Percentiles rank a stretch among this genome's conserved stretches.
Evolutionary conservation across 257 asterid species (phyloP).

Genomic region (Pogostemon cablin): DNA sequence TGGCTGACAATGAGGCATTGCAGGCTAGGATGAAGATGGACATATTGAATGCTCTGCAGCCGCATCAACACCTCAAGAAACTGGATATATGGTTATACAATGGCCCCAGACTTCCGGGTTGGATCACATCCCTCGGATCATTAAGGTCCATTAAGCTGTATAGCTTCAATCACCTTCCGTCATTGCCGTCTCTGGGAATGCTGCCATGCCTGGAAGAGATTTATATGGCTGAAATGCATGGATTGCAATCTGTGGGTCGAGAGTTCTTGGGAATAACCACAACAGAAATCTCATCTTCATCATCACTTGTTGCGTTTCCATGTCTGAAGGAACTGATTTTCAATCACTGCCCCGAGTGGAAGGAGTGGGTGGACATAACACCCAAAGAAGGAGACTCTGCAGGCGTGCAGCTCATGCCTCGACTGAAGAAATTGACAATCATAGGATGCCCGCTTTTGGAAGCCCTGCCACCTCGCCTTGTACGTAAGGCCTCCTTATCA

Average conservation of each 20-base stretch:
- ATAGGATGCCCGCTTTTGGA: background rate
- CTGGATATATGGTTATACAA: background rate
- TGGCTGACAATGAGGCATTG: background rate
- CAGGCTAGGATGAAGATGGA: background rate
- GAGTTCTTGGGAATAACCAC: slow-evolving; percentile 29
- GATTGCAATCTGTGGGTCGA: background rate
- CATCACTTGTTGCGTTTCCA: slow-evolving; percentile 24
- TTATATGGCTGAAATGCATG: background rate
- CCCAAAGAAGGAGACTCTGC: slow-evolving; percentile 23
- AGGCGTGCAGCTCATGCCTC: background rate
- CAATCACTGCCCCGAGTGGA: slow-evolving; percentile 28
- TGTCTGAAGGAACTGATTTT: slow-evolving; percentile 19
- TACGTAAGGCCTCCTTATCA: background rate
- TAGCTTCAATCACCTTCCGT: background rate
- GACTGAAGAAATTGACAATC: background rate
- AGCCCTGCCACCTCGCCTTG: slow-evolving; percentile 17
- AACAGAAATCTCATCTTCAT: background rate
- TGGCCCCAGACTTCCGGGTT: background rate
- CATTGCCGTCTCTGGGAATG: background rate
- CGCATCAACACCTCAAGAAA: slow-evolving; percentile 19
- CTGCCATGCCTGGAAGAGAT: slow-evolving; percentile 33
- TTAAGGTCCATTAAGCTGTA: background rate
- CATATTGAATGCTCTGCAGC: slow-evolving; percentile 26
- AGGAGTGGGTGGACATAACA: slow-evolving; percentile 37
- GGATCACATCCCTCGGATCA: background rate